phyloP scores from a whole-genome alignment of 2,329 filamentous ascomycete species.

The Huntiella abstrusa region DNA sequence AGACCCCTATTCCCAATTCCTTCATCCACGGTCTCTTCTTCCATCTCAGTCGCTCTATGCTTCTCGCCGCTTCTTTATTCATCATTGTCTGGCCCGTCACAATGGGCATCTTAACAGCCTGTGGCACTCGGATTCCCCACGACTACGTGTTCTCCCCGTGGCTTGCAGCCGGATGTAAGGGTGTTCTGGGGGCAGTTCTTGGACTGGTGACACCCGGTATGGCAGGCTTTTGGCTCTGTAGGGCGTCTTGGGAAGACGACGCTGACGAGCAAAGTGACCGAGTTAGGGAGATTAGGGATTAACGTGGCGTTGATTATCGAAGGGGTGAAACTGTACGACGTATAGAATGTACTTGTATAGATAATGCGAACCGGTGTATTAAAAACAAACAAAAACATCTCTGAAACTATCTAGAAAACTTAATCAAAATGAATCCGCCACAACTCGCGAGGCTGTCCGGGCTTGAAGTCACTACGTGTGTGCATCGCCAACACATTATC shows the following conservation, averaged over 20 bases:
- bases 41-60: slow-evolving; percentile 22
- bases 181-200: slow-evolving; percentile 27
- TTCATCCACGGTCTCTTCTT: slow-evolving; percentile 22
- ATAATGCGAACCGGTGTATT: not conserved
- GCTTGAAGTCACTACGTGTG: slow-evolving; percentile 26
- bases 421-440: slow-evolving; percentile 30
- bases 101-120: slow-evolving; percentile 24
- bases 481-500: slow-evolving; percentile 33
- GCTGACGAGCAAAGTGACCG: not conserved
- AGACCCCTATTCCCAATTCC: slow-evolving; percentile 14
- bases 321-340: not conserved
- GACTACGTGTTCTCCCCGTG: too few relatives aligned
- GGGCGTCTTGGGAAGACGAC: slow-evolving; percentile 19
- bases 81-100: slow-evolving; percentile 24
- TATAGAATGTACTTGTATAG: too few relatives aligned
- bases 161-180: slow-evolving; percentile 22
- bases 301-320: not conserved
- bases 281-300: not conserved
- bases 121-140: slow-evolving; percentile 17
- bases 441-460: slow-evolving; percentile 26
- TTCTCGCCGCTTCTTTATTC: slow-evolving; percentile 21
- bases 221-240: slow-evolving; percentile 30
- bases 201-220: slow-evolving; percentile 28
- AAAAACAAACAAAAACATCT: not conserved
- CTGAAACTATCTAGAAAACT: not conserved